phyloP scores from a whole-genome alignment of 1,284 basidiomycete species.

The Sporisorium scitamineum region DNA sequence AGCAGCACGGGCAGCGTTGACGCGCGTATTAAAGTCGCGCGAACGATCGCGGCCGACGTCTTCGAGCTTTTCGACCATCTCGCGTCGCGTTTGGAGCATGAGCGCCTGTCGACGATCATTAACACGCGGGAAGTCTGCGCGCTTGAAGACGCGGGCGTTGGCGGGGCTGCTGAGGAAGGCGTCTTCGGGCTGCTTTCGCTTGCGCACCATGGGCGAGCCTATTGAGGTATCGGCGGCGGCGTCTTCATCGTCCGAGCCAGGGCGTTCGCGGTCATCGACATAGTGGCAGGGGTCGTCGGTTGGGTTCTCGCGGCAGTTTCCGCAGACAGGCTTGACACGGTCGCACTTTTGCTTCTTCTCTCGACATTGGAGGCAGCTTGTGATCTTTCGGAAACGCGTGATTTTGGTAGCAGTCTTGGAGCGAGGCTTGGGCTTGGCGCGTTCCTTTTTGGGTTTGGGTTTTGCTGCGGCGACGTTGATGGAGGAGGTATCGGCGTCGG shows the following conservation, averaged over 20 bases:
- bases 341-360: constrained; percentile 66
- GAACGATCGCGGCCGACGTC: constrained; percentile 41
- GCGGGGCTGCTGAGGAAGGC: neutral
- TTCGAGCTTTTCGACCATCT: constrained; percentile 49
- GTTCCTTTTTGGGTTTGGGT: constrained; percentile 50
- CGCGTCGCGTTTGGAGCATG: constrained; percentile 40
- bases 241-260: constrained; percentile 46
- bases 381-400: constrained; percentile 62
- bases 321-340: constrained; percentile 59
- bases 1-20: constrained; percentile 59
- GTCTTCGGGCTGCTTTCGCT: constrained; percentile 48
- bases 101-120: constrained; percentile 41
- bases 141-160: constrained; percentile 37
- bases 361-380: constrained; percentile 58
- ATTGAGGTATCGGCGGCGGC: constrained; percentile 39
- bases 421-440: constrained; percentile 55
- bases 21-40: constrained; percentile 54
- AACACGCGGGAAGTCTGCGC: constrained; percentile 42
- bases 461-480: constrained; percentile 26
- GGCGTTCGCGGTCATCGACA: constrained; percentile 51
- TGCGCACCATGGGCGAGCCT: constrained; percentile 45
- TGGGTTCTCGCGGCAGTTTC: constrained; percentile 54
- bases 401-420: constrained; percentile 59
- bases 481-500: constrained; percentile 14
- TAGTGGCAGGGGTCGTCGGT: constrained; percentile 55